Evolutionary conservation across 768 basidiomycete species (phyloP).

Genomic region (Mycena alexandri): DNA sequence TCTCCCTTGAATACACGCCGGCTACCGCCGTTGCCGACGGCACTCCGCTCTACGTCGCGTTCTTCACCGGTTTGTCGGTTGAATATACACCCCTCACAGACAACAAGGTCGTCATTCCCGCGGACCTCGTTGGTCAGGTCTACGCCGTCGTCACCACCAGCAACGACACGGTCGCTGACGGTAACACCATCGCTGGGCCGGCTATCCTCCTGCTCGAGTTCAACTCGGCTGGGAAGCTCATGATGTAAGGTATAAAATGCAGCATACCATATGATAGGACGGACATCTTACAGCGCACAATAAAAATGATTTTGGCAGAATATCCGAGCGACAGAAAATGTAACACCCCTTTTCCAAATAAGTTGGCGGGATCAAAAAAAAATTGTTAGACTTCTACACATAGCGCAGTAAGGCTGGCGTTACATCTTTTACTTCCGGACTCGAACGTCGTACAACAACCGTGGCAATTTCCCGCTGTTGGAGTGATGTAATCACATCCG

Average conservation of each 20-base stretch:
- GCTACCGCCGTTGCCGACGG: slow-evolving; percentile 44
- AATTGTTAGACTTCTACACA: no score
- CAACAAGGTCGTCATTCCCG: slow-evolving; percentile 52
- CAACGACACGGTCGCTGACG: slow-evolving; percentile 47
- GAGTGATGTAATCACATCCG: no score
- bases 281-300: no score
- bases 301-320: no score
- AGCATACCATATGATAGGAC: no score
- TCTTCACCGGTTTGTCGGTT: slow-evolving; percentile 61
- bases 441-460: no score
- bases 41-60: slow-evolving; percentile 49
- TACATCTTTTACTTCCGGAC: no score
- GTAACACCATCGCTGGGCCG: slow-evolving; percentile 62
- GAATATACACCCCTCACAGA: slow-evolving; percentile 48
- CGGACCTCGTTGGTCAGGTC: slow-evolving; percentile 56
- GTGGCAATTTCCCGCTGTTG: no score
- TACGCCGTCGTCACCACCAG: slow-evolving; percentile 61
- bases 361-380: no score
- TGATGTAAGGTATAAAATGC: not conserved
- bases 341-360: no score
- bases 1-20: slow-evolving; percentile 20
- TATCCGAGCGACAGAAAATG: no score
- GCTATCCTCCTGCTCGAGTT: slow-evolving; percentile 46
- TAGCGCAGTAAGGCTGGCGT: no score
- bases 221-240: slow-evolving; percentile 12